phyloP scores from a whole-genome alignment of 2,329 filamentous ascomycete species.

The Ascochyta pisi region DNA sequence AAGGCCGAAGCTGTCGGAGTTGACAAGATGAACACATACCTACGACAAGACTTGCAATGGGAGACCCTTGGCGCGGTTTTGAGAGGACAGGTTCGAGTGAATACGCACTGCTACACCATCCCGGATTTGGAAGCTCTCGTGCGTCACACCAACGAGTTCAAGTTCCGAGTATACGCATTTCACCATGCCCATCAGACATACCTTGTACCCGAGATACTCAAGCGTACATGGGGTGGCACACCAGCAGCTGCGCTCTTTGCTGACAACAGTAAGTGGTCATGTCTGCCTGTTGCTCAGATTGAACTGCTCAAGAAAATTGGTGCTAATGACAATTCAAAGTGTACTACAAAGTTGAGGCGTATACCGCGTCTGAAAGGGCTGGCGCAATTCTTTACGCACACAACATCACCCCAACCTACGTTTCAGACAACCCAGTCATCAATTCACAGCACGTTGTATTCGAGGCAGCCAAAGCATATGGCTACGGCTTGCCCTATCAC shows the following conservation, averaged over 20 bases:
- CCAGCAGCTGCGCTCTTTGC: conserved; percentile 66
- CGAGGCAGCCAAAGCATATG: conserved; percentile 57
- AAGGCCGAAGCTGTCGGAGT: conserved; percentile 8
- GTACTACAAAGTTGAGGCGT: conserved; percentile 74
- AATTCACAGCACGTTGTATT: conserved; percentile 75
- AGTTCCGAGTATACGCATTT: conserved; percentile 70
- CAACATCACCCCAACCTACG: conserved; percentile 69
- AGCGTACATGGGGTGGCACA: conserved; percentile 49
- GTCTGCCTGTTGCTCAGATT: too few species aligned
- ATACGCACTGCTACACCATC: conserved; percentile 75
- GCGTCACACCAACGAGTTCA: conserved; percentile 74
- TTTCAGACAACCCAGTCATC: conserved; percentile 62
- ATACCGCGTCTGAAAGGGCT: conserved; percentile 69
- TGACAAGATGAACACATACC: conserved; percentile 60
- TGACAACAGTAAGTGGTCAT: conserved; percentile 59
- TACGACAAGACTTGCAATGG: conserved; percentile 69
- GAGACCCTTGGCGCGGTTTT: conserved; percentile 68
- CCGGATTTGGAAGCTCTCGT: conserved; percentile 74
- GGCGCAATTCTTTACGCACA: conserved; percentile 71
- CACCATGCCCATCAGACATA: conserved; percentile 74
- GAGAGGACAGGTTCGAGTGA: conserved; percentile 71
- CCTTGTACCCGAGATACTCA: conserved; percentile 67
- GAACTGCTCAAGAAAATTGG: too few species aligned
- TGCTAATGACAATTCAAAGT: conserved; percentile 34
- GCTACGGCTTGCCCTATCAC: conserved; percentile 51